phyloP scores from a whole-genome alignment of 441 rosid species.

The Viola pubescens region DNA sequence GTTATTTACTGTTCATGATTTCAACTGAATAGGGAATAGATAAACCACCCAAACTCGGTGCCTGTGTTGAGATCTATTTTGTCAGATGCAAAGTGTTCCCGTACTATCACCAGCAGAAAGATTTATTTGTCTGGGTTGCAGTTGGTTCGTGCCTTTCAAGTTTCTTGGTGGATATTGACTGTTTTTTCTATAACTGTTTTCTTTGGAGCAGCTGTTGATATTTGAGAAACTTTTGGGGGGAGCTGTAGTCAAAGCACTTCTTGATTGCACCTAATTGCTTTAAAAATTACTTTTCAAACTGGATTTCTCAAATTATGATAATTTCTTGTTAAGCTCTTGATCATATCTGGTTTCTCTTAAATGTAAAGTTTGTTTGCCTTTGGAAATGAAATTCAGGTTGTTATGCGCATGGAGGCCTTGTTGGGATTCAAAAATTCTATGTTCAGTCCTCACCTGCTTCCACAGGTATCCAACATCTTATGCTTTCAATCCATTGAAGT shows the following conservation, averaged over 20 bases:
- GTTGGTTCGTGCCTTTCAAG: no score
- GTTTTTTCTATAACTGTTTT: not conserved
- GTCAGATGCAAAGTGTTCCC: no score
- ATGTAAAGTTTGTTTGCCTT: not conserved
- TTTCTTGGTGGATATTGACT: no score
- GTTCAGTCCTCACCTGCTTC: slow-evolving; percentile 47
- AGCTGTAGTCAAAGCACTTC: not conserved
- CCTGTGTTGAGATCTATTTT: no score
- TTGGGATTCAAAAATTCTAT: slow-evolving; percentile 45
- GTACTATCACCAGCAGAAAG: no score
- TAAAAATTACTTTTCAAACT: not conserved
- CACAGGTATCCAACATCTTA: slow-evolving; percentile 31
- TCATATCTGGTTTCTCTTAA: not conserved
- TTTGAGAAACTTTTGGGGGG: not conserved
- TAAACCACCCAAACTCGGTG: no score
- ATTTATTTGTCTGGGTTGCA: no score
- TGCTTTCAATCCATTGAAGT: not conserved
- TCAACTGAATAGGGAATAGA: no score
- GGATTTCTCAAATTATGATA: not conserved
- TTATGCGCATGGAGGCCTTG: slow-evolving; percentile 53
- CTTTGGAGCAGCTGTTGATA: not conserved
- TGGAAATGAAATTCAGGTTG: slow-evolving; percentile 36
- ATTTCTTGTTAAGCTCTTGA: not conserved
- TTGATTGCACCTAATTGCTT: not conserved
- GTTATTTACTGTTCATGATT: not conserved